Base-by-base conservation (phyloP, 805 yeast species). In the Kluyveromyces lactis region DNA sequence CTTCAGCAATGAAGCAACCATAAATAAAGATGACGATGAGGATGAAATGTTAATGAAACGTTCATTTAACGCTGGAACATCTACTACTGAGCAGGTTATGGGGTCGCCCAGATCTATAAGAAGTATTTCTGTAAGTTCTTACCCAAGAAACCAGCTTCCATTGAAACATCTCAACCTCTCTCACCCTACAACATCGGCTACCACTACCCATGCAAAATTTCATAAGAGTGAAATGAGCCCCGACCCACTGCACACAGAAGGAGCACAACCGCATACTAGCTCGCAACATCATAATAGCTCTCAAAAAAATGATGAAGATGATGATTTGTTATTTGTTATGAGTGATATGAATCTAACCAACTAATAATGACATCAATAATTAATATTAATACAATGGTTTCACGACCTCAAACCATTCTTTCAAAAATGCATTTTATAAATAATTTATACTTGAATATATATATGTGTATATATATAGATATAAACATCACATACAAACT, bases 321-420 rank as follows among this genome's bases (percentile, higher is more conserved):
- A 79, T 45, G 85, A 79, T 38, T 60, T 81, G 42, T 60, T 79
- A 34, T 79, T 79, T 56, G 73, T 83, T 17, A 79, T 79, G 86
- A 80, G 86, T 53, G 86, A 80, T 51, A 79, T 80, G 85, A 75
- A 73, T 51, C 52, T 72, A 12, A 59, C 67, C 7, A 50, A 55
- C 32, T 42, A 27, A 33, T 21, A 21, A 21, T 21, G 8, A 21
- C 9, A 21, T 9, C 8, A 21, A 21, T 6, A 21, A 21, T 21
- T 21, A 9, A 21, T 21, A 21, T 6, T 21, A 21, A 21, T 21
- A 21, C 24, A 21, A 21, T 21, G 24, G 9, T 21, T 21, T 21
- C 8, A 21, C 9, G 24, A 21, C 24, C 8, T 21, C 24, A 6
- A 21, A 9, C 24, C 24, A 21, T 21, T 21, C 9, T 6, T 21